Base-by-base conservation (phyloP, 2,329 filamentous ascomycete genomes). In the Aspergillus sergii region DNA sequence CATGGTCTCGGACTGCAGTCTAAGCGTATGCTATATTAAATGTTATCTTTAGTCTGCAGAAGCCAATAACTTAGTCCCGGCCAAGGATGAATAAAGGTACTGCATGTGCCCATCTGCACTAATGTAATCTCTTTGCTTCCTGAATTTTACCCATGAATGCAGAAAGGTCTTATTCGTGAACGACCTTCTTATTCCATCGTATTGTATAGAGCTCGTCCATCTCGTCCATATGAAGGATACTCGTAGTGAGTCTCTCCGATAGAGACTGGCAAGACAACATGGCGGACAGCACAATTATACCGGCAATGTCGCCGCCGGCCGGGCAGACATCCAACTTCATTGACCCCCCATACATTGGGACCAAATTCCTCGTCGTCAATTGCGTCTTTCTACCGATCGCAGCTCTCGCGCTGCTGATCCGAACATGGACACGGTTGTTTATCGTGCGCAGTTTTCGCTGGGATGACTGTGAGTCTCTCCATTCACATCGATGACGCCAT, bases 371-470 rank as follows among this genome's bases (percentile, higher is more conserved):
- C 16, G 68, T 71, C 8, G 67, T 74, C 0, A 74, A 73, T 57
- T 71, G 66, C 36, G 48, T 75, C 14, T 75, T 75, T 59, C 55
- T 74, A 19, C 65, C 69, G 1, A 45, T 75, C 16, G 70, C 72
- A 6, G 51, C 69, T 0, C 23, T 69, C 21, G 60, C 69, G 7
- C 39, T 74, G 16, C 43, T 34, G 6, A 55, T 74, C 11, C 62
- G 73, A 23, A 66, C 64, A 48, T 73, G 71, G 72, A 74, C 71
- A 11, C 65, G 73, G 19, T 21, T 70, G 21, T 68, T 71, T 26
- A 64, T 74, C 45, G 68, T 72, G 58, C 68, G 66, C 7, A 70
- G 66, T 28, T 71, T 73, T 28, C 65, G 66, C 2, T 59, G 55
- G 56, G 73, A 75, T 67, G 73, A 75, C 61, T 69, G 73, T 75